Conservation (phyloP, 257 asterid genomes). For the Fraxinus excelsior region DNA sequence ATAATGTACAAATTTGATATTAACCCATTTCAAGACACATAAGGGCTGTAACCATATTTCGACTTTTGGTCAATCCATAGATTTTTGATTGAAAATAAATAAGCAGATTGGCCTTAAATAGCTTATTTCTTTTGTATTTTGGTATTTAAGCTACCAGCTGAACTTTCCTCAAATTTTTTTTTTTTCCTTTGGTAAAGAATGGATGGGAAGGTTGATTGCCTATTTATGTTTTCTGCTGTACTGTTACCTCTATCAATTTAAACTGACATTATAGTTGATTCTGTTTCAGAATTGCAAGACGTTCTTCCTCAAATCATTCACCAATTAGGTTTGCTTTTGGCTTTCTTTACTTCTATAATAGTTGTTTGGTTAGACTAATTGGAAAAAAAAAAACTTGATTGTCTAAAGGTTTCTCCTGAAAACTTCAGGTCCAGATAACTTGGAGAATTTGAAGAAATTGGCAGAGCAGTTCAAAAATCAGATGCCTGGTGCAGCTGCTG, state of each 20-base stretch:
- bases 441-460: constrained; percentile 69
- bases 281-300: constrained; percentile 47
- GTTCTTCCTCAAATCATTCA: constrained; percentile 58
- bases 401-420: not conserved
- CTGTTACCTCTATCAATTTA: not conserved
- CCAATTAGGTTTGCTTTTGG: constrained; percentile 39
- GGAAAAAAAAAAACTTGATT: not conserved
- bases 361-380: no score
- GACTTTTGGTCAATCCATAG: not conserved
- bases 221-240: not conserved
- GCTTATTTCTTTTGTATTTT: not conserved
- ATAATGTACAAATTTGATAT: no score
- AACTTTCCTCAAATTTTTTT: no score
- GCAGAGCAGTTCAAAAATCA: constrained; percentile 79
- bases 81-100: not conserved
- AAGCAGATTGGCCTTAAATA: not conserved
- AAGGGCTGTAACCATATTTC: not conserved
- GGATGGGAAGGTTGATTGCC: no score
- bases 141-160: no score
- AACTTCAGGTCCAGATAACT: constrained; percentile 64
- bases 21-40: no score
- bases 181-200: no score
- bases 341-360: not conserved
- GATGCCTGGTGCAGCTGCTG: constrained; percentile 44
- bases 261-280: constrained; percentile 9